Evolutionary conservation across 805 yeast species (phyloP).

Genomic region (Wickerhamomyces bovis): DNA sequence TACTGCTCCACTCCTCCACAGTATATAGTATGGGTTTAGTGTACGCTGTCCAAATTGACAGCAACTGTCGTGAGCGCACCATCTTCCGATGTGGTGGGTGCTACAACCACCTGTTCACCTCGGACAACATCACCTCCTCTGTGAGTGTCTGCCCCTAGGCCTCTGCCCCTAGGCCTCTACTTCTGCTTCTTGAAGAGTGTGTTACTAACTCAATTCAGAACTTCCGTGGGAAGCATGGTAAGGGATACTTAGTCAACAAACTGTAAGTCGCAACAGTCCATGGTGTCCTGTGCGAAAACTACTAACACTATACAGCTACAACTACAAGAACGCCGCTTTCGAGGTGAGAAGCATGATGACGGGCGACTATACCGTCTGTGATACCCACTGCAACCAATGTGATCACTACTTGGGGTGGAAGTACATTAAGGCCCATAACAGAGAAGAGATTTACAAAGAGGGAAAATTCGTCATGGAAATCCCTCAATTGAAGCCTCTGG

Average conservation of each 20-base stretch:
- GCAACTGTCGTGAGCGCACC: neutral
- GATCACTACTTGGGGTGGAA: constrained; percentile 55
- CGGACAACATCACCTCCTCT: neutral
- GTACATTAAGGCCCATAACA: constrained; percentile 42
- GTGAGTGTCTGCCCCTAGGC: neutral
- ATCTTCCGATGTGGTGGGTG: neutral
- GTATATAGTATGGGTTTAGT: neutral
- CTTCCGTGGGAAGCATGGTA: constrained; percentile 52
- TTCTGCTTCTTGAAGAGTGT: no score
- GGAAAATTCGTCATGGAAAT: constrained; percentile 46
- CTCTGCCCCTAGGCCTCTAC: neutral
- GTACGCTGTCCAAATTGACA: neutral
- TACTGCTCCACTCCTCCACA: no score
- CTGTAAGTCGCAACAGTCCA: constrained; percentile 24
- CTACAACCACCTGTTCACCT: neutral
- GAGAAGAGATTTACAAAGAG: constrained; percentile 50
- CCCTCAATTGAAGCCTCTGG: constrained; percentile 6
- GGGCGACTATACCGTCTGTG: constrained; percentile 52
- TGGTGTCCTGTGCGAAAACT: no score
- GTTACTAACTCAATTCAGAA: constrained; percentile 21
- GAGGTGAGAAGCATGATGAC: constrained; percentile 50
- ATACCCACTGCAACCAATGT: constrained; percentile 52
- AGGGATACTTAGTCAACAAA: constrained; percentile 46
- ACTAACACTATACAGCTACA: constrained; percentile 19
- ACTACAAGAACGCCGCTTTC: constrained; percentile 31